Evolutionary conservation across 257 asterid genomes (phyloP), one percentile per base, ranked within the genome.

Genomic region (Penstemon eatonii): DNA sequence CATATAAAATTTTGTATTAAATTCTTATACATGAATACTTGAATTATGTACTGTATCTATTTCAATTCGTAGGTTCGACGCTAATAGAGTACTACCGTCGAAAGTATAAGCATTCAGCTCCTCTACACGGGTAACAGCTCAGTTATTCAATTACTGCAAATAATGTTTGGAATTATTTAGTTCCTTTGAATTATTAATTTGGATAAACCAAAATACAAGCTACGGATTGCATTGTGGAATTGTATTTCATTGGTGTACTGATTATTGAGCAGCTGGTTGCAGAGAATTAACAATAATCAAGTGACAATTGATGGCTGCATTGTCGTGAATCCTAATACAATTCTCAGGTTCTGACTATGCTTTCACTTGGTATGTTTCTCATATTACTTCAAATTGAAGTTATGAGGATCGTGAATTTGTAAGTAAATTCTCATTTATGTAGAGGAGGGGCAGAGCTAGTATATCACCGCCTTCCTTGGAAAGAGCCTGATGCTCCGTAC

Each of bases 401-500:
- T 44, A 42, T 6, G 12, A 25, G 40, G 53, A 63, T 44, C 3
- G 25, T 63, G 57, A 56, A 63, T 63, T 25, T 45, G 25, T 56
- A 63, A 19, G 56, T 46, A 1, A 6, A 6, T 63, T 63, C n/a
- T 46, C 9, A 10, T 47, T 49, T 71, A 56, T 69, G 56, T 67
- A 93, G 98, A 78, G 88, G 72, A 55, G 90, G 87, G 76, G 81
- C 80, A 44, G 82, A 83, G 63, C 78, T 90, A 33, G 80, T 79
- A 65, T 93, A 93, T 80, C 95, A 83, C 63, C 94, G 97, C 44
- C 92, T 85, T 74, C 96, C 97, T 5, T 93, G 99, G 97, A 82
- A 78, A 80, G 99, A 93, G 80, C 99, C 96, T 13, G 89, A 90
- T 73, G 95, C 96, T 18, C 97, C 99, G 3, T 74, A 83, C 85